Conservation (phyloP, 805 yeast genomes). For the Candida saitoana region DNA sequence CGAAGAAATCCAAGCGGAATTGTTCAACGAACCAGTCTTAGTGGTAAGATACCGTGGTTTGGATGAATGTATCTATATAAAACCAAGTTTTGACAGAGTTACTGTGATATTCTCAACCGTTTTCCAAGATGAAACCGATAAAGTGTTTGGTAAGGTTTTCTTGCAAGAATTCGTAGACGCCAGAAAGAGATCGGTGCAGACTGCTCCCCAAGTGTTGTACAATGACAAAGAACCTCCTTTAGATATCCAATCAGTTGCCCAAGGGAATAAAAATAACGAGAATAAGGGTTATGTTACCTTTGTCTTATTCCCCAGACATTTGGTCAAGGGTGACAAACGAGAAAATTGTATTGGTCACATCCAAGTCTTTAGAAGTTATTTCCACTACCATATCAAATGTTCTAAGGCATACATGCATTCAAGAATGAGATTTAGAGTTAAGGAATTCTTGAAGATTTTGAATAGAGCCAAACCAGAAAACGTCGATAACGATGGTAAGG, state of each 20-base stretch:
- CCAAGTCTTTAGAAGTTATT: slow-evolving; percentile 89
- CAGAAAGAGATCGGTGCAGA: slow-evolving; percentile 90
- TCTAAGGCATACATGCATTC: slow-evolving; percentile 98
- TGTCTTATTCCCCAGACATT: slow-evolving; percentile 80
- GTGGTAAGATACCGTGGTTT: slow-evolving; percentile 78
- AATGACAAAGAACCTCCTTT: slow-evolving; percentile 90
- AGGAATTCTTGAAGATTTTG: slow-evolving; percentile 88
- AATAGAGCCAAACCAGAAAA: slow-evolving; percentile 96
- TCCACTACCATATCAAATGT: slow-evolving; percentile 98
- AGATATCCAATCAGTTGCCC: slow-evolving; percentile 47
- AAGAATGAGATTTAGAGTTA: slow-evolving; percentile 94
- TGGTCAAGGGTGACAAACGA: slow-evolving; percentile 56
- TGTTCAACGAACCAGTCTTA: slow-evolving; percentile 54
- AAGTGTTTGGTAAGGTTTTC: slow-evolving; percentile 82
- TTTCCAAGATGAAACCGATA: slow-evolving; percentile 96
- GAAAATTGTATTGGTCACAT: slow-evolving; percentile 90
- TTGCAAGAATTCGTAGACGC: slow-evolving; percentile 95
- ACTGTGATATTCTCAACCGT: slow-evolving; percentile 93
- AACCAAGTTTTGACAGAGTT: slow-evolving; percentile 92
- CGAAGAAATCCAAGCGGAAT: slow-evolving; percentile 41
- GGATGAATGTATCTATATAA: slow-evolving; percentile 83
- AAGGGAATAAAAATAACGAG: slow-evolving; percentile 35
- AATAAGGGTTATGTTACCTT: slow-evolving; percentile 55
- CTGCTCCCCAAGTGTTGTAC: slow-evolving; percentile 96
- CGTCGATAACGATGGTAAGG: slow-evolving; percentile 60